These are phyloP conservation scores for Mortierella sp. DNA, from an alignment of 371 early-diverging fungal species.

Conservation along the genomic window DNA sequence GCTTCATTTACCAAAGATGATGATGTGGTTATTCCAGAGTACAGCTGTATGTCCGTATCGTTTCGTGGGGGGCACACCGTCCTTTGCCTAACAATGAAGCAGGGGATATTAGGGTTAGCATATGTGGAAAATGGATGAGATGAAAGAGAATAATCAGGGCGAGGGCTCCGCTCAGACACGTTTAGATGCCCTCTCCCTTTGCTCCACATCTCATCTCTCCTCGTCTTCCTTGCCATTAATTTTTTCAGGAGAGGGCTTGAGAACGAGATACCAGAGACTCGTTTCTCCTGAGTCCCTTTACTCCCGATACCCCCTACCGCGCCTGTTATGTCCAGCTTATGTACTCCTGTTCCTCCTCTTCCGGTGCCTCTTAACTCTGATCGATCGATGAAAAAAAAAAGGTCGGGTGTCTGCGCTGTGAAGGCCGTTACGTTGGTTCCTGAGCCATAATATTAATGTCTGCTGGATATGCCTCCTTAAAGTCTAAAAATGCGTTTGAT, in stretches of 20 bases:
- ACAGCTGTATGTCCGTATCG: constrained; percentile 70
- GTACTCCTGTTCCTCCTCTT: neutral
- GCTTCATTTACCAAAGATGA: constrained; percentile 73
- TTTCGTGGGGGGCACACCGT: constrained; percentile 66
- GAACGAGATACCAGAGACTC: too few species aligned
- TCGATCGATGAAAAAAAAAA: too few species aligned
- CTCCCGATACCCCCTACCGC: neutral
- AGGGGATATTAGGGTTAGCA: neutral
- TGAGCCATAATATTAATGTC: too few species aligned
- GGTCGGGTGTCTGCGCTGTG: too few species aligned
- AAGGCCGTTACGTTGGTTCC: too few species aligned
- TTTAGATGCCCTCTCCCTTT: too few species aligned
- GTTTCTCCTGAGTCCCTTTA: too few species aligned
- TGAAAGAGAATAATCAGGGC: neutral
- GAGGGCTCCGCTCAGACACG: too few species aligned
- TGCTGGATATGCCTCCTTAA: too few species aligned
- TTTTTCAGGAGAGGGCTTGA: neutral
- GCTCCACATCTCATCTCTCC: too few species aligned
- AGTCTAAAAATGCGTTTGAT: too few species aligned
- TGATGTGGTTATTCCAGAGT: constrained; percentile 62
- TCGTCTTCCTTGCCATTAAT: neutral
- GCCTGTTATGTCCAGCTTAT: neutral
- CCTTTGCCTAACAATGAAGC: constrained; percentile 54
- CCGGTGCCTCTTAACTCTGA: neutral
- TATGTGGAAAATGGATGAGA: neutral